phyloP scores from a whole-genome alignment of 129 eudicot species.

The Tanacetum coccineum region DNA sequence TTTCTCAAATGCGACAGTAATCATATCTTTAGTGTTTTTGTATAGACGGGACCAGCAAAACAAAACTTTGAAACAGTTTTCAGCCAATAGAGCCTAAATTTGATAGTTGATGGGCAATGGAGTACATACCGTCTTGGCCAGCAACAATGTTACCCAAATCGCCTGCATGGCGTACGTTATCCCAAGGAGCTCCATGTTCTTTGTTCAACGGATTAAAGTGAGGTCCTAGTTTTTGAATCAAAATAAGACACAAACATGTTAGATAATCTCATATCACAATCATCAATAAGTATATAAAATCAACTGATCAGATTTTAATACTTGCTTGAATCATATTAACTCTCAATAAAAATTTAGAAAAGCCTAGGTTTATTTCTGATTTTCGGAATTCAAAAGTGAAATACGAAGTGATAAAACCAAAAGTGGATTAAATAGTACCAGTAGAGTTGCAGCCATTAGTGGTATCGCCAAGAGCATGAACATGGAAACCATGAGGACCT shows the following conservation, averaged over 20 bases:
- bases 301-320: not conserved
- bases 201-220: conserved; percentile 88
- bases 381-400: not conserved
- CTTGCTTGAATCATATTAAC: not conserved
- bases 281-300: not conserved
- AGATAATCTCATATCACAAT: not conserved
- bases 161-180: conserved; percentile 78
- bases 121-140: conserved; percentile 59
- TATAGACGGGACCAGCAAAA: conserved; percentile 6
- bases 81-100: conserved; percentile 2
- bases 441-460: conserved; percentile 95
- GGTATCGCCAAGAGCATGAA: conserved; percentile 98
- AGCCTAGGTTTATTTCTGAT: conserved; percentile 23
- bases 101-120: not conserved
- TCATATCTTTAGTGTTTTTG: too few relatives aligned
- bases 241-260: conserved; percentile 14
- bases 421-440: conserved; percentile 35
- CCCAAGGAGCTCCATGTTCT: conserved; percentile 86
- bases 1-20: too few relatives aligned
- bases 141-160: conserved; percentile 94
- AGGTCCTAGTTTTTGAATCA: conserved; percentile 49
- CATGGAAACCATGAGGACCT: conserved; percentile 92
- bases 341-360: not conserved
- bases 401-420: not conserved
- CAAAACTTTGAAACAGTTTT: not conserved